Evolutionary conservation across 352 stramenopile species (phyloP).

Genomic region (Phytopythium chamaehyphon): DNA sequence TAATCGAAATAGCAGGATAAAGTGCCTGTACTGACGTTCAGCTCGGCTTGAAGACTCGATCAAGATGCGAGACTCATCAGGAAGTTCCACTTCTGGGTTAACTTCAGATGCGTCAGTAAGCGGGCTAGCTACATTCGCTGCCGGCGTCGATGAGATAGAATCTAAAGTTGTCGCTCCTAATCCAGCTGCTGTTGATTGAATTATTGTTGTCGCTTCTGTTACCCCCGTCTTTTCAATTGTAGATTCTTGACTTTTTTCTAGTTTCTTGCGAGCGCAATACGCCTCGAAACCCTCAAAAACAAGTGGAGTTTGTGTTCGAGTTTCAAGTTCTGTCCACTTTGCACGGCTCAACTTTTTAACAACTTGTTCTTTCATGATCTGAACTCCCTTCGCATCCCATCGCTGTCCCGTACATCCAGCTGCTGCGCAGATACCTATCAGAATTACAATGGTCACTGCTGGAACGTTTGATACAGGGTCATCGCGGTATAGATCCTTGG

Average conservation of each 20-base stretch:
- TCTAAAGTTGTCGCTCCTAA: neutral
- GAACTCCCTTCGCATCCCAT: slow-evolving; percentile 26
- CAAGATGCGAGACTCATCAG: slow-evolving; percentile 38
- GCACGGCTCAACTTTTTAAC: slow-evolving; percentile 55
- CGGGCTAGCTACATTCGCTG: too few species aligned
- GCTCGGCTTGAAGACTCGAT: slow-evolving; percentile 33
- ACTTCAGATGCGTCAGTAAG: slow-evolving; percentile 2
- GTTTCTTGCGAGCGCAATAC: slow-evolving; percentile 33
- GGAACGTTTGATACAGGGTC: slow-evolving; percentile 51
- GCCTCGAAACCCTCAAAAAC: slow-evolving; percentile 50
- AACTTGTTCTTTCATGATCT: slow-evolving; percentile 46
- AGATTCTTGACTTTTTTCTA: slow-evolving; percentile 8
- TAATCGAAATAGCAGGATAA: slow-evolving; percentile 26
- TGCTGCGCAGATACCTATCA: slow-evolving; percentile 35
- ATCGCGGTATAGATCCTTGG: slow-evolving; percentile 54
- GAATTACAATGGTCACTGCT: slow-evolving; percentile 25
- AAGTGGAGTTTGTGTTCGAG: slow-evolving; percentile 22
- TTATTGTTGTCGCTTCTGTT: neutral
- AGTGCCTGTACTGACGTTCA: slow-evolving; percentile 27
- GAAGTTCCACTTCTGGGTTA: slow-evolving; percentile 22
- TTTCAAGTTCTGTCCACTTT: slow-evolving; percentile 60
- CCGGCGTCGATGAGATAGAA: too few species aligned
- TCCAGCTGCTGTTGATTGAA: neutral
- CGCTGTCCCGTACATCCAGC: slow-evolving; percentile 25
- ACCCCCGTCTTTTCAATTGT: slow-evolving; percentile 7